Evolutionary conservation across 2,329 filamentous ascomycete species (phyloP).

Genomic region (Aspergillus pseudoviridinutans): DNA sequence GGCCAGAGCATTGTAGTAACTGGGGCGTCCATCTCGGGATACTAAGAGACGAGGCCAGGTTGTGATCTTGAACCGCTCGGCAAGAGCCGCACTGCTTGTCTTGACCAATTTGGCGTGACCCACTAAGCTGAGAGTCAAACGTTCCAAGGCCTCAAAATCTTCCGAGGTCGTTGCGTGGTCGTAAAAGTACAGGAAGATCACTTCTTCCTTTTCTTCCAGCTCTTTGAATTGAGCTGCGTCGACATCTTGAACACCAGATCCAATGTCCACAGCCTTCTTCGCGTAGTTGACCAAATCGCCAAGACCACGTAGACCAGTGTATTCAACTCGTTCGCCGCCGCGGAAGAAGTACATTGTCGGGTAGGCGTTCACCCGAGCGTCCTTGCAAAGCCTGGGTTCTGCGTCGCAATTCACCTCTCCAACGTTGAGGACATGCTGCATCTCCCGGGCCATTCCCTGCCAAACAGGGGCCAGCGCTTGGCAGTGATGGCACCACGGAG

Average conservation of each 20-base stretch:
- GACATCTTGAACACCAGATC: conserved; percentile 74
- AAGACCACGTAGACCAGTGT: conserved; percentile 83
- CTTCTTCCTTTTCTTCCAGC: conserved; percentile 88
- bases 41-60: conserved; percentile 95
- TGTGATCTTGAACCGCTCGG: conserved; percentile 84
- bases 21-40: conserved; percentile 80
- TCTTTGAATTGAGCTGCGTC: conserved; percentile 71
- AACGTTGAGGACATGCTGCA: conserved; percentile 84
- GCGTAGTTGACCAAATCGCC: conserved; percentile 87
- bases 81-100: conserved; percentile 72
- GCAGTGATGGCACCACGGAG: conserved; percentile 95
- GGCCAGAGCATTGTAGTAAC: conserved; percentile 82
- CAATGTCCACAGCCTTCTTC: conserved; percentile 76
- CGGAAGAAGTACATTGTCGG: conserved; percentile 92
- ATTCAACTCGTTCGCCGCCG: conserved; percentile 86
- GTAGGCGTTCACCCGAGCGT: conserved; percentile 73
- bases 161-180: conserved; percentile 90
- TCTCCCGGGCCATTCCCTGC: conserved; percentile 83
- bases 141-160: conserved; percentile 84
- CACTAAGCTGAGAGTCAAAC: conserved; percentile 80
- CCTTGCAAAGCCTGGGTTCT: conserved; percentile 85
- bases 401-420: conserved; percentile 94
- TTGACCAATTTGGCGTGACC: conserved; percentile 91
- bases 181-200: conserved; percentile 97
- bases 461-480: conserved; percentile 88